phyloP scores from a whole-genome alignment of 306 rosid species.

The Vigna mungo region DNA sequence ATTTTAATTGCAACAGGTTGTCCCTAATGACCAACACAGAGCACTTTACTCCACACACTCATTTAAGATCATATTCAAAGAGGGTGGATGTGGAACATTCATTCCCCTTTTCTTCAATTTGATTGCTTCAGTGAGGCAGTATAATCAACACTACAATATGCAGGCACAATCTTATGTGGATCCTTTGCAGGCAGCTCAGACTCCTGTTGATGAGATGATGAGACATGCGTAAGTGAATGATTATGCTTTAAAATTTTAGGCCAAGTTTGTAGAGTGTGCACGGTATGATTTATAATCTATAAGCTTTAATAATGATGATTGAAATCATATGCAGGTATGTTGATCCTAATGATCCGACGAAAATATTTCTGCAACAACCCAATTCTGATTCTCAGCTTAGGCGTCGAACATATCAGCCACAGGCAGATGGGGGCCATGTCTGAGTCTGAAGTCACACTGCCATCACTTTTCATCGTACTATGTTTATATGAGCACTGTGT shows the following conservation, averaged over 20 bases:
- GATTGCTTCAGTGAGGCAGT: constrained; percentile 83
- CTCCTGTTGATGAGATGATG: constrained; percentile 99
- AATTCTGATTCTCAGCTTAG: constrained; percentile 80
- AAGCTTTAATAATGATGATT: constrained; percentile 19
- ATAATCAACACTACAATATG: constrained; percentile 58
- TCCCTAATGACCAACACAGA: constrained; percentile 77
- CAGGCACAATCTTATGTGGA: constrained; percentile 63
- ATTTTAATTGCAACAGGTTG: constrained; percentile 59
- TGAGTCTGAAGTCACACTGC: constrained; percentile 20
- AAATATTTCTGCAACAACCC: constrained; percentile 95
- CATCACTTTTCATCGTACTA: not conserved
- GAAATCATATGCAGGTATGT: constrained; percentile 78
- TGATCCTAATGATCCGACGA: constrained; percentile 97
- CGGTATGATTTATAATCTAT: not conserved
- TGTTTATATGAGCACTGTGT: constrained; percentile 39
- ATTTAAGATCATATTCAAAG: constrained; percentile 93
- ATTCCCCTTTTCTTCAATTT: constrained; percentile 94
- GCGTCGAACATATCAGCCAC: constrained; percentile 90
- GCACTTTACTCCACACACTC: constrained; percentile 88
- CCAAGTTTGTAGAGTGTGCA: constrained; percentile 10
- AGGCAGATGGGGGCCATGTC: constrained; percentile 55
- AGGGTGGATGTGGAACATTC: constrained; percentile 97
- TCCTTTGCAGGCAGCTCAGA: constrained; percentile 92
- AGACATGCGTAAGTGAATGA: constrained; percentile 85
- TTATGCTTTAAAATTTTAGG: constrained; percentile 4